Conservation (phyloP, 1,284 basidiomycete genomes). For the Exsudoporus floridanus region DNA sequence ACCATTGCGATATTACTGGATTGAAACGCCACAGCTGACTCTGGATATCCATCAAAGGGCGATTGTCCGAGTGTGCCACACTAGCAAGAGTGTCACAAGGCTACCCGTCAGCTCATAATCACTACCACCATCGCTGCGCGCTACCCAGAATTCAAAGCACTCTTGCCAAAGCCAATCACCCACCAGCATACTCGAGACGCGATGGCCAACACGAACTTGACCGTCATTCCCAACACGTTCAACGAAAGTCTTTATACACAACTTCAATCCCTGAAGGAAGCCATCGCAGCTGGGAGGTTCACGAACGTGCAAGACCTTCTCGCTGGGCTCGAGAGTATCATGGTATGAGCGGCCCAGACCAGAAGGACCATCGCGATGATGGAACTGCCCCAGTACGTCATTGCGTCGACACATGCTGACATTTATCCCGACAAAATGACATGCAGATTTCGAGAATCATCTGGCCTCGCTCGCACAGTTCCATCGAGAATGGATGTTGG, state of each 20-base stretch:
- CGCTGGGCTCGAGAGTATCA: neutral
- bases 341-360: neutral
- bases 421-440: neutral
- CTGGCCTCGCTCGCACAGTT: neutral
- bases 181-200: neutral
- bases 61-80: neutral
- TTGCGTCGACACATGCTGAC: neutral
- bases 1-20: too few species aligned
- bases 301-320: neutral
- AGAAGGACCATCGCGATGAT: neutral
- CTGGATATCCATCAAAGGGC: neutral
- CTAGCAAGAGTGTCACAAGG: neutral
- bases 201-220: neutral
- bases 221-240: neutral
- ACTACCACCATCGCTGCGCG: neutral
- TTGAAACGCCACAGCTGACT: neutral
- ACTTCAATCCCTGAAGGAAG: neutral
- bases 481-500: neutral
- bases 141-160: neutral
- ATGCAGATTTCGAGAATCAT: neutral
- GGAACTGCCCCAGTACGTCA: neutral
- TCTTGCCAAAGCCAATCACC: neutral
- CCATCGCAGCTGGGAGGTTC: neutral
- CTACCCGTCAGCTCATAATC: slow-evolving; percentile 1
- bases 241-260: neutral